phyloP scores from a whole-genome alignment of 371 early-diverging fungal genomes.

The Actinomucor elegans region DNA sequence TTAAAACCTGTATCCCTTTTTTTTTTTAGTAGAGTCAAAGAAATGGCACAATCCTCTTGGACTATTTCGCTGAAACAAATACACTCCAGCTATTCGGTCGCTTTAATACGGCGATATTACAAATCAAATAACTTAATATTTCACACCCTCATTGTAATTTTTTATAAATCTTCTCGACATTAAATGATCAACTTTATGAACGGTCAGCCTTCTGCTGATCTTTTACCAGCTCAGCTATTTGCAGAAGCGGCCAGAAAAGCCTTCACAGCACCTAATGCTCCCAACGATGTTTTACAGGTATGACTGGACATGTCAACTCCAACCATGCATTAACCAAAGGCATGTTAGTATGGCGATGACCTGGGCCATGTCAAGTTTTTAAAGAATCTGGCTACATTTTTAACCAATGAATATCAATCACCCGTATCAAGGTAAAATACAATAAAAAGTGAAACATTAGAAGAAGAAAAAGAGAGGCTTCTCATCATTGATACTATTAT shows the following conservation, averaged over 20 bases:
- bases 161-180: no score
- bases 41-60: no score
- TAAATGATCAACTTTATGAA: slow-evolving; percentile 34
- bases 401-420: slow-evolving; percentile 20
- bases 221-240: slow-evolving; percentile 25
- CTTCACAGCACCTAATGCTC: slow-evolving; percentile 18
- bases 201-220: slow-evolving; percentile 35
- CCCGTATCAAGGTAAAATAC: slow-evolving; percentile 21
- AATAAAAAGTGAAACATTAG: neutral
- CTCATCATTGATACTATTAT: neutral
- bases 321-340: neutral
- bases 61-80: no score
- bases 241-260: slow-evolving; percentile 21
- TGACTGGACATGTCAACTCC: neutral
- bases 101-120: no score
- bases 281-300: slow-evolving; percentile 31
- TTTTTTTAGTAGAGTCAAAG: no score
- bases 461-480: no score
- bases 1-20: no score
- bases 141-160: no score
- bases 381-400: slow-evolving; percentile 26
- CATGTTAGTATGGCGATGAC: slow-evolving; percentile 31
- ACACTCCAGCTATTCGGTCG: no score
- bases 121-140: no score
- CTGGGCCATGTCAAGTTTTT: slow-evolving; percentile 21